These are phyloP conservation scores for Leccinum obscurum DNA, from an alignment of 768 basidiomycete genomes.

Conservation along the genomic window DNA sequence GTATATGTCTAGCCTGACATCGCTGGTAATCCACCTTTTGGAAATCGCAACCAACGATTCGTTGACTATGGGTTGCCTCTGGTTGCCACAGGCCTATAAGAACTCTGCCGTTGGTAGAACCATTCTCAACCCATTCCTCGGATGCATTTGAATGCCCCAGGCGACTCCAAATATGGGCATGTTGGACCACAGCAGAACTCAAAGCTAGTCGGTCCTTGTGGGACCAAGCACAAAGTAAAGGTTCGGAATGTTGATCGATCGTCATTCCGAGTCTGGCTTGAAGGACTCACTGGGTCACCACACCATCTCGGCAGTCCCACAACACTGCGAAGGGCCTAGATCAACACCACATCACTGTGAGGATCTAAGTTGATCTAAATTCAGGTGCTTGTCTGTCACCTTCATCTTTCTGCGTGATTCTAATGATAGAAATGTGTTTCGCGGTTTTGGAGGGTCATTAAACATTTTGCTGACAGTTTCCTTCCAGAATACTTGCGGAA, in stretches of 20 bases:
- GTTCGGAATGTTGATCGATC: slow-evolving; percentile 19
- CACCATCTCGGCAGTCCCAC: slow-evolving; percentile 18
- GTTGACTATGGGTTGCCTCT: neutral
- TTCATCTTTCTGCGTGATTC: slow-evolving; percentile 10
- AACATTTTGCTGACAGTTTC: slow-evolving; percentile 6
- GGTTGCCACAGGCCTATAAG: neutral
- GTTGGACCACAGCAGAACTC: slow-evolving; percentile 11
- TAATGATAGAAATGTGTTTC: slow-evolving; percentile 6
- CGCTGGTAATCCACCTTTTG: neutral
- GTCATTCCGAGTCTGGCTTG: slow-evolving; percentile 9
- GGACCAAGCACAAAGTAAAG: slow-evolving; percentile 18
- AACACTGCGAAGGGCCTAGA: slow-evolving; percentile 13
- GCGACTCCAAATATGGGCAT: slow-evolving; percentile 7
- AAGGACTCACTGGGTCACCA: slow-evolving; percentile 16
- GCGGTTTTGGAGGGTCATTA: slow-evolving; percentile 2
- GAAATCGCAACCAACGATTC: neutral
- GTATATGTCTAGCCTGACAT: neutral
- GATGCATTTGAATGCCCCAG: slow-evolving; percentile 13
- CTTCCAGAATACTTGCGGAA: slow-evolving; percentile 14
- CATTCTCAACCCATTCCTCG: neutral
- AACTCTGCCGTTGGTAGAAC: neutral
- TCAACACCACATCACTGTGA: slow-evolving; percentile 3
- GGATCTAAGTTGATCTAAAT: slow-evolving; percentile 14
- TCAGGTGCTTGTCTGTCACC: slow-evolving; percentile 9
- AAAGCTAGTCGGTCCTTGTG: slow-evolving; percentile 11